These are phyloP conservation scores for Naumovozyma dairenensis DNA, from an alignment of 805 yeast species.

Conservation along the genomic window DNA sequence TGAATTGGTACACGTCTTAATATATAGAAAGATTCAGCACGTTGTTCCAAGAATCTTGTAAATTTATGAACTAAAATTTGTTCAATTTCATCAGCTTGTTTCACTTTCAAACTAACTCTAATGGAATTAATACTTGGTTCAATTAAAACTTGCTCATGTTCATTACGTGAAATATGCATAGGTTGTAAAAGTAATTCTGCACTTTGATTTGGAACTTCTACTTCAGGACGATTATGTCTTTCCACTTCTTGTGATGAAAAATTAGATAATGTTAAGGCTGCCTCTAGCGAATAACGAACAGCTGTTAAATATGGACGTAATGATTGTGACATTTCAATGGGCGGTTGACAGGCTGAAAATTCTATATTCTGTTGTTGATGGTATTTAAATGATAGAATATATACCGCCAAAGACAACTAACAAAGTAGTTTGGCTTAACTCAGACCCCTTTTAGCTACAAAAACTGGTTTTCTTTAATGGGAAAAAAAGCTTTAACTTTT, in stretches of 20 bases:
- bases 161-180: conserved; percentile 84
- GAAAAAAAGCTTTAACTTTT: no score
- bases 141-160: conserved; percentile 82
- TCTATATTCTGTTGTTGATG: no score
- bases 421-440: no score
- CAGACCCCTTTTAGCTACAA: no score
- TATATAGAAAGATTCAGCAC: conserved; percentile 91
- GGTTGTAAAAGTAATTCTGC: conserved; percentile 82
- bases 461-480: no score
- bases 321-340: conserved; percentile 73
- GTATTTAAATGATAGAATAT: no score
- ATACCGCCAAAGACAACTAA: no score
- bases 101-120: conserved; percentile 82
- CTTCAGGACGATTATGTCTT: conserved; percentile 95
- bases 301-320: conserved; percentile 90
- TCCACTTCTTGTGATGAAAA: conserved; percentile 93
- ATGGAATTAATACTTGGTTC: conserved; percentile 92
- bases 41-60: conserved; percentile 83
- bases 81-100: conserved; percentile 97
- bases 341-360: no score
- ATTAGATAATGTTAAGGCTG: conserved; percentile 85
- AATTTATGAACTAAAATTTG: conserved; percentile 89
- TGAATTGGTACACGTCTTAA: conserved; percentile 83
- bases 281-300: conserved; percentile 85
- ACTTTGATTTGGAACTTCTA: conserved; percentile 70